These are phyloP conservation scores for Stropharia rugosoannulata DNA, from an alignment of 768 basidiomycete species.

Conservation along the genomic window DNA sequence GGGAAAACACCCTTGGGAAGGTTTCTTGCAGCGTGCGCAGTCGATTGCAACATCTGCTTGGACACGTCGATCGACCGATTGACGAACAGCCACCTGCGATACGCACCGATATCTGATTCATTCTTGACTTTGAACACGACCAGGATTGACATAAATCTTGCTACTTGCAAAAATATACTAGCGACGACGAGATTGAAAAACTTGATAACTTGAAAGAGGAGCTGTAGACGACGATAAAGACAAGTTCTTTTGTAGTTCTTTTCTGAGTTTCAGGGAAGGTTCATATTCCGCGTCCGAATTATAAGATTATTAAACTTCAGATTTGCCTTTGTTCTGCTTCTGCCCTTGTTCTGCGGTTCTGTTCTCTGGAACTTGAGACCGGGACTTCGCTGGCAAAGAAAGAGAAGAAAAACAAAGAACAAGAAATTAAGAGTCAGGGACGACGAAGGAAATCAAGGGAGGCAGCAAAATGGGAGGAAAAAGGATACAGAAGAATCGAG, in stretches of 20 bases:
- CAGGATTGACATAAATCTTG: constrained; percentile 26
- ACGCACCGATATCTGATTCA: constrained; percentile 8
- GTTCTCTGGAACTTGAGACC: constrained; percentile 20
- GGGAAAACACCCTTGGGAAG: not conserved
- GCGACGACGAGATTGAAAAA: constrained; percentile 21
- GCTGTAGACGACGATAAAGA: constrained; percentile 26
- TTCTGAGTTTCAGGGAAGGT: constrained; percentile 15
- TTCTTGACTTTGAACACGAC: constrained; percentile 21
- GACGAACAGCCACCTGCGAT: not conserved
- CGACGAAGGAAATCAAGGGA: constrained; percentile 3
- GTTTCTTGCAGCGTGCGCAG: not conserved
- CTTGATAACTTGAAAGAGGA: constrained; percentile 28
- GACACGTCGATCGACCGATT: not conserved
- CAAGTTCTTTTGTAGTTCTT: constrained; percentile 15
- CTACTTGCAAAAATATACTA: constrained; percentile 33
- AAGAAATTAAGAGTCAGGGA: constrained; percentile 12
- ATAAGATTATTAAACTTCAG: constrained; percentile 28
- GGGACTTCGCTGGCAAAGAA: constrained; percentile 9
- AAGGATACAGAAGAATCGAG: not conserved
- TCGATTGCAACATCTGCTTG: not conserved
- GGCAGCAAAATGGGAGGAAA: constrained; percentile 6
- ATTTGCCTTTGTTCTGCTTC: constrained; percentile 13
- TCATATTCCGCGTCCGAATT: constrained; percentile 24
- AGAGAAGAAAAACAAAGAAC: constrained; percentile 17
- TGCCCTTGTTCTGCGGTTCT: constrained; percentile 17